A percentile compares a stretch with the other conserved stretches of the same genome.
Evolutionary conservation across 129 eudicot genomes (phyloP).

Genomic region (Scalesia atractyloides): DNA sequence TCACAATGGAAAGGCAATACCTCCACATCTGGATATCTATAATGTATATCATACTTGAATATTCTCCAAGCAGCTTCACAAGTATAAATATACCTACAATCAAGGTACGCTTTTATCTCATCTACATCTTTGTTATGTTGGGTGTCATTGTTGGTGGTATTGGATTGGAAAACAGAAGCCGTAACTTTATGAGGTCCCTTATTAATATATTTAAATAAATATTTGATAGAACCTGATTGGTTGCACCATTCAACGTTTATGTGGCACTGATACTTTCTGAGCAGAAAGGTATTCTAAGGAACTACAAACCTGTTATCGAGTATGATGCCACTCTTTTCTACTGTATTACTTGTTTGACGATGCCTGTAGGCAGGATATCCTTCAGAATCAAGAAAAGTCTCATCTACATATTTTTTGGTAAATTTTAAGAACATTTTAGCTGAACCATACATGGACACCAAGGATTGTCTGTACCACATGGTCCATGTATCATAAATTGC

Average conservation of each 20-base stretch:
- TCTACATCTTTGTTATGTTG: not conserved
- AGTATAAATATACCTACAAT: not conserved
- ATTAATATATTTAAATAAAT: too few species aligned
- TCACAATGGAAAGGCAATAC: too few species aligned
- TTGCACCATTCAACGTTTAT: not conserved
- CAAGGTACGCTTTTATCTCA: not conserved
- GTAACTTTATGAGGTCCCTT: too few species aligned
- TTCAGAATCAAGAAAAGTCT: not conserved
- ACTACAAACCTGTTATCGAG: not conserved
- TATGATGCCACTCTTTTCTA: not conserved
- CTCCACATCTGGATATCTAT: too few species aligned
- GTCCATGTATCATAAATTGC: constrained; percentile 25
- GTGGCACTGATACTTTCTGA: not conserved
- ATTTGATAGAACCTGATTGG: not conserved
- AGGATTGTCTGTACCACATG: constrained; percentile 13
- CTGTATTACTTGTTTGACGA: not conserved
- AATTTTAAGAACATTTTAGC: not conserved
- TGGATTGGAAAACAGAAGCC: too few species aligned
- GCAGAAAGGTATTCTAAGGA: not conserved
- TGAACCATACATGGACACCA: not conserved
- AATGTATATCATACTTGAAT: not conserved
- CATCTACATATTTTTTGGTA: not conserved
- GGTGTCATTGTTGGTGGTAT: not conserved
- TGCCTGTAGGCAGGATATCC: not conserved
- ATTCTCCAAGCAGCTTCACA: not conserved